Conservation (phyloP, 139 green algal genomes). For the Chlorella ohadii region DNA sequence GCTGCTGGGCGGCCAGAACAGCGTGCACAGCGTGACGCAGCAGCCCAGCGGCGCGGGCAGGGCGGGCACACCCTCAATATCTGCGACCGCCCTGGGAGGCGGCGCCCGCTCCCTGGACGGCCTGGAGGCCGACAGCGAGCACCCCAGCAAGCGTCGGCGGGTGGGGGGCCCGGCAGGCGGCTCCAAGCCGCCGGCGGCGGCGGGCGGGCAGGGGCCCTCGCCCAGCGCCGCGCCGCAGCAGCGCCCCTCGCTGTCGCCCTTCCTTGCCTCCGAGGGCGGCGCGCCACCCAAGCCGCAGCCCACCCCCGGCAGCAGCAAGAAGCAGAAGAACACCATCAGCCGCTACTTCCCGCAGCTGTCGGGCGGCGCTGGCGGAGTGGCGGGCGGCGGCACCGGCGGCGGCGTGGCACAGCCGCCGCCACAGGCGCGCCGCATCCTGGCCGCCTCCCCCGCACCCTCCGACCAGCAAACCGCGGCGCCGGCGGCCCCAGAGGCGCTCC, state of each 20-base stretch:
- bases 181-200: not conserved
- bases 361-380: conserved; percentile 6
- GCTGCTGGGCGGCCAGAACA: conserved; percentile 34
- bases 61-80: conserved; percentile 12
- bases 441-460: not conserved
- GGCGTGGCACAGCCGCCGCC: not conserved
- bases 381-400: not conserved
- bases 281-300: not conserved
- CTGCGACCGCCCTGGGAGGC: not conserved
- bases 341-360: conserved; percentile 29
- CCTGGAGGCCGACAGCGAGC: conserved; percentile 16
- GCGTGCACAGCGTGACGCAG: conserved; percentile 38
- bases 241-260: conserved; percentile 23
- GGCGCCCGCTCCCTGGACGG: conserved; percentile 8
- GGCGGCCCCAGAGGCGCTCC: not conserved
- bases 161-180: not conserved
- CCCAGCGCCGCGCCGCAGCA: not conserved
- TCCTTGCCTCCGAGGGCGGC: conserved; percentile 1
- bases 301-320: conserved; percentile 38
- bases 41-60: not conserved
- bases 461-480: not conserved
- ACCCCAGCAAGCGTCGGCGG: conserved; percentile 22
- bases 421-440: not conserved
- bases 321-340: conserved; percentile 49
- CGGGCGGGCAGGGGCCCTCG: not conserved